A percentile compares a stretch with the other conserved stretches of the same genome.
Evolutionary conservation across 495 filamentous ascomycete species (phyloP).

Genomic region (Neurospora sp.): DNA sequence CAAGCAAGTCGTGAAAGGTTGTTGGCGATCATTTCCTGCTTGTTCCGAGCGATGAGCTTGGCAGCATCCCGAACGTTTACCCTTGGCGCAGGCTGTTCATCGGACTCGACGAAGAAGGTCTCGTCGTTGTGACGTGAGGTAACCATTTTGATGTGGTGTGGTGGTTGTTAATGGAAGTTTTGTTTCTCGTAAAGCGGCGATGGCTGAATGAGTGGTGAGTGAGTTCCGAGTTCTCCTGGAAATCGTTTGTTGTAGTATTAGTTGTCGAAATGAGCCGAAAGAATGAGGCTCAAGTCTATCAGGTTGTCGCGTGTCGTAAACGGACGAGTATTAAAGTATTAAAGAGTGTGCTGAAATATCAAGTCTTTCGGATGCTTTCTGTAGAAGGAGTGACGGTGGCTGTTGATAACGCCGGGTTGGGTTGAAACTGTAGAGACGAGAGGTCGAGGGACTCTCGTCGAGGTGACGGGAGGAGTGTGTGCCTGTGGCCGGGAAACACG

Average conservation of each 20-base stretch:
- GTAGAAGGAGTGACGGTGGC: constrained; percentile 40
- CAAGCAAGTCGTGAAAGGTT: constrained; percentile 71
- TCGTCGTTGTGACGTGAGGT: constrained; percentile 43
- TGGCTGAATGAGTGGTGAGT: constrained; percentile 28
- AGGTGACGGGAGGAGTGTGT: constrained; percentile 20
- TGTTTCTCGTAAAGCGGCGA: constrained; percentile 10
- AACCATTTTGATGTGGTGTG: constrained; percentile 55
- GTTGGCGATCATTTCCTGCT: constrained; percentile 74
- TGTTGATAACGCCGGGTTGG: constrained; percentile 27
- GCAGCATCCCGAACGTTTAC: constrained; percentile 60
- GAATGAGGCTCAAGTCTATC: constrained; percentile 24
- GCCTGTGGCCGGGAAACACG: constrained; percentile 27
- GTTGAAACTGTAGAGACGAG: constrained; percentile 14
- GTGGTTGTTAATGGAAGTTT: constrained; percentile 1
- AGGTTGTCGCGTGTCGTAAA: constrained; percentile 15
- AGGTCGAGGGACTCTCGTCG: constrained; percentile 22
- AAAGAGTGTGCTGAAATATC: constrained; percentile 42
- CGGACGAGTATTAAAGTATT: constrained; percentile 42
- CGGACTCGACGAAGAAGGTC: constrained; percentile 81
- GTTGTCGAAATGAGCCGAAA: constrained; percentile 28
- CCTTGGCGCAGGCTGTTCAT: constrained; percentile 39
- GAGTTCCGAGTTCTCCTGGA: constrained; percentile 43
- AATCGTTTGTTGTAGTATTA: constrained; percentile 20
- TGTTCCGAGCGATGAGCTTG: constrained; percentile 62
- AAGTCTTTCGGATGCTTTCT: constrained; percentile 8